phyloP scores from a whole-genome alignment of 164 flowering plant genomes.

The Liriodendron chinense region DNA sequence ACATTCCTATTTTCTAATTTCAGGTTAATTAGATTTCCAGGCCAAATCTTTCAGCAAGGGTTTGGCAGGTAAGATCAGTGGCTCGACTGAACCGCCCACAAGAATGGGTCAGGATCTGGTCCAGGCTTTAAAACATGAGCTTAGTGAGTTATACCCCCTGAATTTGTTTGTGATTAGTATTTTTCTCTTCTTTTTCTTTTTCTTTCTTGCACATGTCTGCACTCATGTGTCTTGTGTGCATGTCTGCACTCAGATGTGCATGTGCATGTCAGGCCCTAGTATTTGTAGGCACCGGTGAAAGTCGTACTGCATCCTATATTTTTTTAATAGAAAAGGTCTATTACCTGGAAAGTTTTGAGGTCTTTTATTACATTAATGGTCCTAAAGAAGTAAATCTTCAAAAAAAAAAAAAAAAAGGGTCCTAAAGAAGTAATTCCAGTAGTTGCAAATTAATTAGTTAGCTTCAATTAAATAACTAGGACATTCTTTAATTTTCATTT shows the following conservation, averaged over 20 bases:
- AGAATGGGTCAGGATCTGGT: background rate
- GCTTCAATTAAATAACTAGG: background rate
- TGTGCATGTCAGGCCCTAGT: background rate
- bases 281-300: background rate
- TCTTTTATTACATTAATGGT: background rate
- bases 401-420: too few relatives aligned
- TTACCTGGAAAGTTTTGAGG: background rate
- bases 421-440: background rate
- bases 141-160: background rate
- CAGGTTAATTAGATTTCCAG: too few relatives aligned
- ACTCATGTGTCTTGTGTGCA: background rate
- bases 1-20: too few relatives aligned
- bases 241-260: background rate
- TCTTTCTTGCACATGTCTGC: background rate
- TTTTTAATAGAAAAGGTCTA: background rate
- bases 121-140: background rate
- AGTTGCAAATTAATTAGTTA: background rate
- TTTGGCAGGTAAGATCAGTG: background rate
- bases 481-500: background rate
- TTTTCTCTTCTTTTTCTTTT: too few relatives aligned
- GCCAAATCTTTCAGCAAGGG: background rate
- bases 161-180: background rate
- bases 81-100: background rate
- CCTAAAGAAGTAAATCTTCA: background rate
- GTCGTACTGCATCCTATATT: background rate